Evolutionary conservation across 768 basidiomycete genomes (phyloP).

Genomic region (Rhodotorula diobovata): DNA sequence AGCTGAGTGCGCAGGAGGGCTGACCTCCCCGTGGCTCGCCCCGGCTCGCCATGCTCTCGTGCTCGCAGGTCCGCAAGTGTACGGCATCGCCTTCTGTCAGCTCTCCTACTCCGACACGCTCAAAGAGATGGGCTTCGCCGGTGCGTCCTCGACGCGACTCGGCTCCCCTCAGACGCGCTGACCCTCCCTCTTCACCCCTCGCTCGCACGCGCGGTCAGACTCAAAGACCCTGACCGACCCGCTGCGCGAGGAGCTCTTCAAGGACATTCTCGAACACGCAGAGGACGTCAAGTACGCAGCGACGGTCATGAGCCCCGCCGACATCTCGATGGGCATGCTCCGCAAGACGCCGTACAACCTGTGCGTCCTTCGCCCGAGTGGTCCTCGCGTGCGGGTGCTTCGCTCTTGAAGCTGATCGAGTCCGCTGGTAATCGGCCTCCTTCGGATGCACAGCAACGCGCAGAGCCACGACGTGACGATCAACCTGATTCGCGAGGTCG

Average conservation of each 20-base stretch:
- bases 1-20: neutral
- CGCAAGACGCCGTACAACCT: constrained; percentile 75
- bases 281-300: constrained; percentile 45
- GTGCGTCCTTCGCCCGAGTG: constrained; percentile 15
- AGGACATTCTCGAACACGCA: constrained; percentile 58
- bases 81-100: constrained; percentile 91
- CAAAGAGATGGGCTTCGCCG: constrained; percentile 82
- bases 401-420: neutral
- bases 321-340: constrained; percentile 88
- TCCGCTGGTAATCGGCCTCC: no score
- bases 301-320: constrained; percentile 71
- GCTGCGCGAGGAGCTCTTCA: constrained; percentile 61
- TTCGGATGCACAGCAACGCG: constrained; percentile 53
- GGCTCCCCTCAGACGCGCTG: neutral
- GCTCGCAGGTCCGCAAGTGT: constrained; percentile 68
- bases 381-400: neutral
- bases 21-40: neutral
- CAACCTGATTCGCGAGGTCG: constrained; percentile 73
- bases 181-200: neutral
- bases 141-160: constrained; percentile 50
- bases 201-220: constrained; percentile 66
- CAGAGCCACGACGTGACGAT: constrained; percentile 88
- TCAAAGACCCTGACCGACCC: constrained; percentile 82
- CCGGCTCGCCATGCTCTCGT: no score
- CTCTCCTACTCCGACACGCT: constrained; percentile 67